Conservation (phyloP, 805 yeast genomes). For the Candida khao-thaluensis region DNA sequence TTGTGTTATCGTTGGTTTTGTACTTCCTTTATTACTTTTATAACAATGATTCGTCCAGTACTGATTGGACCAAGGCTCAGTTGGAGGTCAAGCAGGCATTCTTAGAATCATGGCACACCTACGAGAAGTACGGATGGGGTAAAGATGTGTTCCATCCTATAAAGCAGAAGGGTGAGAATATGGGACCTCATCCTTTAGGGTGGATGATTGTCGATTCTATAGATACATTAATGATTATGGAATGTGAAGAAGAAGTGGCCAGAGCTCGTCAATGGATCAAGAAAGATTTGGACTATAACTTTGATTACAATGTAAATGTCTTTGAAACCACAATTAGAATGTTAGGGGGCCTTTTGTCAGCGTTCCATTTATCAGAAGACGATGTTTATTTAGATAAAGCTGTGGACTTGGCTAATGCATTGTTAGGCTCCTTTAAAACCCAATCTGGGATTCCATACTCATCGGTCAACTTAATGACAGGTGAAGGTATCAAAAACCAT, state of each 20-base stretch:
- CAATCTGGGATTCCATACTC: slow-evolving; percentile 74
- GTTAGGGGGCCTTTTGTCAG: slow-evolving; percentile 90
- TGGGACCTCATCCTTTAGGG: slow-evolving; percentile 82
- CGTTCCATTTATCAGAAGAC: slow-evolving; percentile 67
- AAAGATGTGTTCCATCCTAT: slow-evolving; percentile 74
- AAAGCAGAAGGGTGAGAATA: slow-evolving; percentile 59
- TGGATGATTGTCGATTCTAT: slow-evolving; percentile 90
- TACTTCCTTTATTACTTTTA: slow-evolving; percentile 36
- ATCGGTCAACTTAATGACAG: slow-evolving; percentile 67
- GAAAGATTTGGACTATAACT: slow-evolving; percentile 63
- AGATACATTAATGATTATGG: slow-evolving; percentile 82
- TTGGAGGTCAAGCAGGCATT: slow-evolving; percentile 65
- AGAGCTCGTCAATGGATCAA: slow-evolving; percentile 75
- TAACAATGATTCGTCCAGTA: slow-evolving; percentile 5
- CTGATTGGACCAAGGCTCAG: slow-evolving; percentile 49
- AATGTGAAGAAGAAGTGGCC: slow-evolving; percentile 55
- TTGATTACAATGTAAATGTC: slow-evolving; percentile 73
- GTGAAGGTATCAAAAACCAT: slow-evolving; percentile 59
- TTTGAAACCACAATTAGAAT: slow-evolving; percentile 94
- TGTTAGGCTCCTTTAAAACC: slow-evolving; percentile 68
- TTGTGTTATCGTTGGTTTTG: slow-evolving; percentile 38
- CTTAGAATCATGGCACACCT: slow-evolving; percentile 73
- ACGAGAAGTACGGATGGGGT: slow-evolving; percentile 80
- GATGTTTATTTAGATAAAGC: slow-evolving; percentile 77
- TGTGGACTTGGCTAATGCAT: slow-evolving; percentile 69